A percentile compares a stretch with the other conserved stretches of the same genome.
Conservation (phyloP, 768 basidiomycete genomes). For the Podaxis sp. region DNA sequence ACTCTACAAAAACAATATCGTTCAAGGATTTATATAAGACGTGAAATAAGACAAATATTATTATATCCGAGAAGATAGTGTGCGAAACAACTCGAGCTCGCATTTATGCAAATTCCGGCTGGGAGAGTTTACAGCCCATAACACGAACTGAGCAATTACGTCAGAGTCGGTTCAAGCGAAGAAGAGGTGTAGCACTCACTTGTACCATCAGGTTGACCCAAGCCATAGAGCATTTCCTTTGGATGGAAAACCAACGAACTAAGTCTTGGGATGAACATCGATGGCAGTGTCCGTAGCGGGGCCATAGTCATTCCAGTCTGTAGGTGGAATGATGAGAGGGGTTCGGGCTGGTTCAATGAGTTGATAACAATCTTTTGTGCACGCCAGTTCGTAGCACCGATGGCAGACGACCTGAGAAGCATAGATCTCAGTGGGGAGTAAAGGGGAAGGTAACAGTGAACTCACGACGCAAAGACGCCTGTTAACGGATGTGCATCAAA, state of each 20-base stretch:
- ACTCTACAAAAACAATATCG: neutral
- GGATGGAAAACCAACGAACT: conserved; percentile 70
- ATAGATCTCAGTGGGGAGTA: neutral
- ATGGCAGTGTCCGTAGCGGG: conserved; percentile 40
- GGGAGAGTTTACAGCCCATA: conserved; percentile 49
- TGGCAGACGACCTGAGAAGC: conserved; percentile 44
- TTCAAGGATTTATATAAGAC: neutral
- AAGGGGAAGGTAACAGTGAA: conserved; percentile 17
- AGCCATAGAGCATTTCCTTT: conserved; percentile 68
- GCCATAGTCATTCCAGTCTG: conserved; percentile 46
- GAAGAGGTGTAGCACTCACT: conserved; percentile 28
- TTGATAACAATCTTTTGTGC: conserved; percentile 57
- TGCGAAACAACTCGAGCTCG: neutral
- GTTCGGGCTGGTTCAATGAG: conserved; percentile 37
- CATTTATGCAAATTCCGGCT: conserved; percentile 8
- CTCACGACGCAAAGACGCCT: conserved; percentile 84
- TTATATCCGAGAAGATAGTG: conserved; percentile 10
- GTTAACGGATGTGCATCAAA: conserved; percentile 87
- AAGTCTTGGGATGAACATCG: conserved; percentile 48
- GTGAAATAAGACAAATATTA: conserved; percentile 2
- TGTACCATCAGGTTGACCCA: conserved; percentile 45
- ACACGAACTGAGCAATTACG: conserved; percentile 36
- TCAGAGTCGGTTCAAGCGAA: neutral
- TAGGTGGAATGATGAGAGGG: conserved; percentile 39
- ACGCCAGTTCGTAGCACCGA: conserved; percentile 51